These are phyloP conservation scores for Lepidium didymum DNA, from an alignment of 345 rosid genomes.

Conservation along the genomic window DNA sequence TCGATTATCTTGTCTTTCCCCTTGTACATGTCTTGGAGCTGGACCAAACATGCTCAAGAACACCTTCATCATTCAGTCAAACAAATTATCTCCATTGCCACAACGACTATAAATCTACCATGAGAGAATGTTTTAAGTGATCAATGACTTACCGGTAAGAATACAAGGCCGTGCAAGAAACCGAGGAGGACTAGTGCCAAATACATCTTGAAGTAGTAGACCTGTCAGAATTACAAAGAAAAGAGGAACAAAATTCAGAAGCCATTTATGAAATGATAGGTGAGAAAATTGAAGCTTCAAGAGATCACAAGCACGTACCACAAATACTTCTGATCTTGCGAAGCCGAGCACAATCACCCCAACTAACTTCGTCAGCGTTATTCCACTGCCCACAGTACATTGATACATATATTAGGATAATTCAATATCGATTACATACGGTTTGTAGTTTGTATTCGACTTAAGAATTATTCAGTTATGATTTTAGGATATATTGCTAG, in stretches of 20 bases:
- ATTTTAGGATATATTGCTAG: background rate
- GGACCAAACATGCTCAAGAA: conserved; percentile 92
- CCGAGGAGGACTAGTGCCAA: conserved; percentile 90
- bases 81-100: background rate
- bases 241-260: background rate
- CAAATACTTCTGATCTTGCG: conserved; percentile 91
- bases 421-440: background rate
- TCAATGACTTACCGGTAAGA: conserved; percentile 68
- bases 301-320: conserved; percentile 41
- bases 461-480: background rate
- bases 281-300: background rate
- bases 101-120: background rate
- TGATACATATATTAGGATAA: background rate
- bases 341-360: conserved; percentile 95
- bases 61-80: conserved; percentile 44
- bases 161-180: conserved; percentile 88
- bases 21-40: conserved; percentile 56
- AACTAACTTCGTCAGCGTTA: conserved; percentile 87
- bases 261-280: background rate
- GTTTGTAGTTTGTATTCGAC: background rate
- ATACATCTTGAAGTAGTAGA: conserved; percentile 97
- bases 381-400: conserved; percentile 52
- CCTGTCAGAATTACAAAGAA: conserved; percentile 32
- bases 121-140: background rate
- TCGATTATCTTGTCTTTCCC: conserved; percentile 59